Evolutionary conservation across 1,139 yeast species (phyloP), one percentile per base, ranked within the genome.

Genomic region (Pichia sp.): DNA sequence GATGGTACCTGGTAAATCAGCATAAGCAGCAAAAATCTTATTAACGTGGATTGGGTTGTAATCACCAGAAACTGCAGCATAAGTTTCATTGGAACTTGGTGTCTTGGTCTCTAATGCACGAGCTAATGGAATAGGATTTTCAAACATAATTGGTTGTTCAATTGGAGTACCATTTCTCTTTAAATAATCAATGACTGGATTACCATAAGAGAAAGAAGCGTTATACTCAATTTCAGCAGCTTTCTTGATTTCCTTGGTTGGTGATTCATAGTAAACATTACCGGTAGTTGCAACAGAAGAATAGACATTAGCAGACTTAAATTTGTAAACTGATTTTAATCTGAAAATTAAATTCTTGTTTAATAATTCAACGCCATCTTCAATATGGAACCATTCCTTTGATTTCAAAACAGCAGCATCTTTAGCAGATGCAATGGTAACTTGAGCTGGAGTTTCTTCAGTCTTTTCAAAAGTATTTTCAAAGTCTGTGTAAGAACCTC

Each of bases 11-110:
- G 96, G 96, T 62, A 92, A 76, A 61, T 81, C 82, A 46, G 96
- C 97, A 63, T 92, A 92, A 53, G 81, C 76, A 49, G 98, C 92
- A 68, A 92, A 92, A 41, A 89, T 94, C 66, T 96, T 83, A 34
- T 96, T 86, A 54, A 92, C 98, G 65, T 92, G 99, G 58, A 92
- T 92, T 55, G 99, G 98, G 68, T 92, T 92, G 80, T 79, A 90
- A 67, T 92, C 99, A 63, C 98, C 97, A 53, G 98, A 92, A 37
- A 92, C 97, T 62, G 82, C 86, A 52, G 97, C 98, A 64, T 94
- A 94, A 37, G 96, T 89, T 70, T 89, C 97, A 66, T 92, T 92
- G 46, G 90, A 80, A 49, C 83, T 78, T 55, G 95, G 95, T 39
- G 94, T 86, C 62, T 82, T 82, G 29, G 87, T 75, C 39, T 76